phyloP scores from a whole-genome alignment of 208 protist genomes.

The Trypanosoma rangeli region DNA sequence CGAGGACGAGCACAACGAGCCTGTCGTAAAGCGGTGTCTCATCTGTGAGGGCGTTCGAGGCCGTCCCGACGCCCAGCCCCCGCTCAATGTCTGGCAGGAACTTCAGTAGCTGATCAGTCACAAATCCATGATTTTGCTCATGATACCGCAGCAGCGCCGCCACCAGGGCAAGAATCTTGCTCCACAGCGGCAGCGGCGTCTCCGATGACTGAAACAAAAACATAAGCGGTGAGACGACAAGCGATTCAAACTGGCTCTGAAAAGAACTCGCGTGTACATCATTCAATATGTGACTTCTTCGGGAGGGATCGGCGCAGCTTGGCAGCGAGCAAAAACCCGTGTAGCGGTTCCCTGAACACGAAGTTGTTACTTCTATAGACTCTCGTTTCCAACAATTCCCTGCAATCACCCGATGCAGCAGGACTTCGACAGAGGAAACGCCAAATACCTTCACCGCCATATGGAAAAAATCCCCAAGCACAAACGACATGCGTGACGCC shows the following conservation, averaged over 20 bases:
- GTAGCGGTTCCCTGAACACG: not conserved
- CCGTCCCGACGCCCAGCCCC: slow-evolving; percentile 6
- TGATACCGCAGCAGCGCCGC: slow-evolving; percentile 26
- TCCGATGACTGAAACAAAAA: slow-evolving; percentile 19
- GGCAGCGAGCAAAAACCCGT: slow-evolving; percentile 25
- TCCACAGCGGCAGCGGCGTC: slow-evolving; percentile 25
- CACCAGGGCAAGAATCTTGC: slow-evolving; percentile 28
- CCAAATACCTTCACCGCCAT: slow-evolving; percentile 11
- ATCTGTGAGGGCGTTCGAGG: slow-evolving; percentile 7
- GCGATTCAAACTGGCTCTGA: slow-evolving; percentile 24
- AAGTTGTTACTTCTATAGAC: not conserved
- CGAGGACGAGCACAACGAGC: slow-evolving; percentile 18
- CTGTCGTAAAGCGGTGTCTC: slow-evolving; percentile 18
- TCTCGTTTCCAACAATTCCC: not conserved
- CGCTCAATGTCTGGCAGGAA: slow-evolving; percentile 25
- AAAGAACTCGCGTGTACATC: slow-evolving; percentile 12
- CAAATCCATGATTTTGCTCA: slow-evolving; percentile 21
- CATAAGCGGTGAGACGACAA: slow-evolving; percentile 26
- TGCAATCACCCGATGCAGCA: slow-evolving; percentile 14
- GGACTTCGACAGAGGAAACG: slow-evolving; percentile 23
- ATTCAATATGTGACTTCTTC: slow-evolving; percentile 1
- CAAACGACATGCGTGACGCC: slow-evolving; percentile 9
- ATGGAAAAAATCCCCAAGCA: slow-evolving; percentile 27
- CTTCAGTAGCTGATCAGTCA: slow-evolving; percentile 23
- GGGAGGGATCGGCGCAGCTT: not conserved